Evolutionary conservation across 2,329 filamentous ascomycete genomes (phyloP), one percentile per base, ranked within the genome.

Genomic region (Didymosphaeria variabile): DNA sequence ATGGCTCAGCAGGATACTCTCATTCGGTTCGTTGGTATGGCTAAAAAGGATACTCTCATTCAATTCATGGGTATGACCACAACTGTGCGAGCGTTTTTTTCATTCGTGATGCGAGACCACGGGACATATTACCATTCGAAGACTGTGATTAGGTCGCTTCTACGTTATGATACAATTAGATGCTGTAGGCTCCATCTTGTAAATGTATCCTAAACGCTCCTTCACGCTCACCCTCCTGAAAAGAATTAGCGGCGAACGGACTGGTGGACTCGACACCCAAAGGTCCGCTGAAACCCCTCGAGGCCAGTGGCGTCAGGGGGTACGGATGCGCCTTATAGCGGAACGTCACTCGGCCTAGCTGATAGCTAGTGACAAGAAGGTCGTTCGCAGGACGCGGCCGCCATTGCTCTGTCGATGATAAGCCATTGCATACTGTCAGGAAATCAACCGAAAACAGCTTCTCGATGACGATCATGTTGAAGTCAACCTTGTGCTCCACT

Each of bases 391-490:
- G 36, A 38, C 36, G 36, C 36, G 13, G 36, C 36, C 13, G n/a
- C 36, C 13, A 17, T 38, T 5, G 36, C 15, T 17, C 36, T 38
- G n/a, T 38, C 9, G 36, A 17, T 38, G 9, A 38, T 38, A 17
- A 38, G 36, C 13, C 36, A 36, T 12, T 5, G 34, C 34, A 38
- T 3, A 17, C 2, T 4, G 13, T 13, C 15, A 13, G 36, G 1
- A 38, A 51, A 32, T 34, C 36, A 15, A 13, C 61, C 59, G 29
- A 63, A 63, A 21, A 54, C 5, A 52, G 53, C 32, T 61, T 61
- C 55, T 63, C 59, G 21, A 63, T 61, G 1, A 58, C 47, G 17
- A 61, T 50, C 59, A 63, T 61, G 17, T 38, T 40, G 34, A 51
- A 63, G 40, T 63, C 59, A 49, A 63, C 52, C 52, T 63, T 61